Evolutionary conservation across 2,329 filamentous ascomycete species (phyloP), one percentile per base, ranked within the genome.

Genomic region (Arthrocladium fulminans): DNA sequence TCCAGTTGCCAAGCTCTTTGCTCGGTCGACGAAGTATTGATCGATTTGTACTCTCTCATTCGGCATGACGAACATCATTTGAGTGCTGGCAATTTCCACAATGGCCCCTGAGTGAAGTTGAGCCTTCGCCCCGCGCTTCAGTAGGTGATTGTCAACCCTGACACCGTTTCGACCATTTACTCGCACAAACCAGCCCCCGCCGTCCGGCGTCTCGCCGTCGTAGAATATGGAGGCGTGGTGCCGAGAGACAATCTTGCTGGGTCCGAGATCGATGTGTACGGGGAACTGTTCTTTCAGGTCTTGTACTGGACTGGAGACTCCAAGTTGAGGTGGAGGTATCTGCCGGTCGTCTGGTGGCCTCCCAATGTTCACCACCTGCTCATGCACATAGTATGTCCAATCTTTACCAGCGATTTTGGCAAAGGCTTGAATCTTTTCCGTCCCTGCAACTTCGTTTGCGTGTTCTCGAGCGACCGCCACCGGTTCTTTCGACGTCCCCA

Each of bases 61-160:
- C 0, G 92, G 90, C n/a, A 94, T 79, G 41, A 96, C 87, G 66
- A 98, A 98, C 74, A 97, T 90, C 92, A 98, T 98, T 70, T 98
- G 90, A 1, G 92, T 86, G 46, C 86, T 86, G 59, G 84, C 85
- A 61, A 97, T 86, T 61, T 95, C 88, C 50, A 98, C 83, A 37
- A 97, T 87, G 63, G 90, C 83, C 50, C 92, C 92, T 59, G 89
- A 95, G 35, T 80, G 79, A 22, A 98, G 75, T 24, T 79, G 70
- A 27, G 80, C 76, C 29, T 79, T 75, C 32, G 76, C 70, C 10
- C 84, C 83, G 45, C 82, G 75, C 60, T 84, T 85, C 48, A 94
- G 69, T 17, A 77, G 72, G 6, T 51, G 44, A 52, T 87, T 86
- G 64, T 98, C 87, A 19, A 97, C 73, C 60, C 86, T 87, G 40